Conservation (phyloP, 345 rosid species). For the Barbarea vulgaris region DNA sequence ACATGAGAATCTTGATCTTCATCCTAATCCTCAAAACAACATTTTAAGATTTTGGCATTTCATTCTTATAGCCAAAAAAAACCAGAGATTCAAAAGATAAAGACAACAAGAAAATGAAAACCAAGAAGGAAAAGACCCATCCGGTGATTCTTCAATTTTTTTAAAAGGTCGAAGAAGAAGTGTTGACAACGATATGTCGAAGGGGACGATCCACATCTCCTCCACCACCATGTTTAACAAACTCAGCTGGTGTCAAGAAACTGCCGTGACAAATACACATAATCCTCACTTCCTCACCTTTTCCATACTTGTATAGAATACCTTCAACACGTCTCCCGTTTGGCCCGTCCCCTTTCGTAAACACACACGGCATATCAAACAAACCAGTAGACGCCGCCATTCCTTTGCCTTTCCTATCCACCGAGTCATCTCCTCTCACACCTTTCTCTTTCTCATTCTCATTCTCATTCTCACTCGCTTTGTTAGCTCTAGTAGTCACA, state of each 20-base stretch:
- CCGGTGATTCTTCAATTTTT: slow-evolving; percentile 18
- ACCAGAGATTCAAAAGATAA: slow-evolving; percentile 3
- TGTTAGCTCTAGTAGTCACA: not conserved
- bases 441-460: slow-evolving; percentile 42
- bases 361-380: slow-evolving; percentile 78
- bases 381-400: slow-evolving; percentile 27
- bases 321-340: slow-evolving; percentile 71
- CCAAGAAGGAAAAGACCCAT: not conserved
- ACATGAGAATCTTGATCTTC: slow-evolving; percentile 33
- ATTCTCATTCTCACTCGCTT: slow-evolving; percentile 30
- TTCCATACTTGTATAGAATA: slow-evolving; percentile 67
- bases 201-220: slow-evolving; percentile 73
- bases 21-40: not conserved
- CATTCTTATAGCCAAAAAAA: slow-evolving; percentile 29
- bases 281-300: slow-evolving; percentile 67
- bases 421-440: slow-evolving; percentile 33
- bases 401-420: slow-evolving; percentile 48
- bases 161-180: slow-evolving; percentile 45
- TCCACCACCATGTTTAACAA: slow-evolving; percentile 82
- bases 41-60: slow-evolving; percentile 30
- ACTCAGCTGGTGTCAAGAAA: slow-evolving; percentile 75
- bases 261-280: slow-evolving; percentile 86
- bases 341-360: slow-evolving; percentile 74
- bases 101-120: slow-evolving; percentile 2
- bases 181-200: slow-evolving; percentile 70